Evolutionary conservation across 495 filamentous ascomycete species (phyloP).

Genomic region (Annulohypoxylon bovei): DNA sequence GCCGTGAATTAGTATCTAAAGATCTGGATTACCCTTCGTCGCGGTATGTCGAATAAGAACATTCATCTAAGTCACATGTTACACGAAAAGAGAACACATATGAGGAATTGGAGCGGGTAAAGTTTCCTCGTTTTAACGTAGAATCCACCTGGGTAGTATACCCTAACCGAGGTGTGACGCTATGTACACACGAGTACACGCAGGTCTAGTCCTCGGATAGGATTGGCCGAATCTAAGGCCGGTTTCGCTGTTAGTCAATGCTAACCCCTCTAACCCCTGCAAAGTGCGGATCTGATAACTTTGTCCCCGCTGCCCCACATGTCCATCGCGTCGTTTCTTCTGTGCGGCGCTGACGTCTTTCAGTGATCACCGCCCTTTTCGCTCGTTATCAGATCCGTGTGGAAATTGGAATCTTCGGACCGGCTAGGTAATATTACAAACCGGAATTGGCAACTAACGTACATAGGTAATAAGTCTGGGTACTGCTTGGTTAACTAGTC

Average conservation of each 20-base stretch:
- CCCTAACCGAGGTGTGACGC: constrained; percentile 12
- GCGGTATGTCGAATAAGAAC: not conserved
- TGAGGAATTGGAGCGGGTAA: not conserved
- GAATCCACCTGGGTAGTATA: constrained; percentile 7
- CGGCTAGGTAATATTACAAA: not conserved
- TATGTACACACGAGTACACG: constrained; percentile 17
- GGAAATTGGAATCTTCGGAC: constrained; percentile 21
- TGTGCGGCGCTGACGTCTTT: constrained; percentile 17
- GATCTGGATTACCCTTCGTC: not conserved
- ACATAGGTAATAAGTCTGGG: not conserved
- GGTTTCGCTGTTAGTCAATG: constrained; percentile 29
- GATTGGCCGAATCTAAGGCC: constrained; percentile 25
- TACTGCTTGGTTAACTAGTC: not conserved
- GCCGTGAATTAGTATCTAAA: not conserved
- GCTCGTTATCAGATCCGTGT: constrained; percentile 35
- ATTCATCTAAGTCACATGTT: not conserved
- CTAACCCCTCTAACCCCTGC: constrained; percentile 23
- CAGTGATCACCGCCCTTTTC: constrained; percentile 31
- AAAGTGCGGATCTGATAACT: constrained; percentile 47
- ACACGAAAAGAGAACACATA: not conserved
- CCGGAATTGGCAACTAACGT: not conserved
- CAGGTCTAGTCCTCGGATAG: not conserved
- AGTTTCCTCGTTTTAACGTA: constrained; percentile 5
- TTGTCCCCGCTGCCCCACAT: constrained; percentile 27
- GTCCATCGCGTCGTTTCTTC: not conserved